phyloP scores from a whole-genome alignment of 2,329 filamentous ascomycete genomes.

The Harringtonia aguacate region DNA sequence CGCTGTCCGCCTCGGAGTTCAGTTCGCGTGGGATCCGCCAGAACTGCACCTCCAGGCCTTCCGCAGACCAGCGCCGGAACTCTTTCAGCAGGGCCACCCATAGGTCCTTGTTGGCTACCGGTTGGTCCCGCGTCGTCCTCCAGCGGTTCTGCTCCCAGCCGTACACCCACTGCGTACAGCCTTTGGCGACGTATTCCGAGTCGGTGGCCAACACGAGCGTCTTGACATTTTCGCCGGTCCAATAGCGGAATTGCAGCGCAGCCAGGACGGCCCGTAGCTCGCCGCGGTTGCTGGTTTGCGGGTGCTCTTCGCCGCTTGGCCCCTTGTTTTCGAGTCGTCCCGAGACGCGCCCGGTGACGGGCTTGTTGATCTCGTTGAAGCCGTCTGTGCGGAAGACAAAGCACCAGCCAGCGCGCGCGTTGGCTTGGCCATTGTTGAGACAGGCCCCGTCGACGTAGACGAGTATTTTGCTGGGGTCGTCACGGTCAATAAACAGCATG shows the following conservation, averaged over 20 bases:
- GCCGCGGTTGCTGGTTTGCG: constrained; percentile 33
- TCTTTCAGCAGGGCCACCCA: constrained; percentile 28
- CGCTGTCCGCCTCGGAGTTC: not conserved
- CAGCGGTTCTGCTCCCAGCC: constrained; percentile 29
- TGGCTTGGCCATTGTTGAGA: constrained; percentile 19
- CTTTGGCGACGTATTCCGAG: constrained; percentile 31
- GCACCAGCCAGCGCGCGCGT: constrained; percentile 15
- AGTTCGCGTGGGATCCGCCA: constrained; percentile 14
- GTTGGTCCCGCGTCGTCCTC: constrained; percentile 17
- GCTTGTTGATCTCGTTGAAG: too few species aligned
- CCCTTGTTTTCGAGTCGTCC: constrained; percentile 24
- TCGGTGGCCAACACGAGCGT: constrained; percentile 36
- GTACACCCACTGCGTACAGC: constrained; percentile 27
- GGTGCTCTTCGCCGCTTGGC: constrained; percentile 18
- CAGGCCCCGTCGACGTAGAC: constrained; percentile 23
- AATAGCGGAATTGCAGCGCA: constrained; percentile 29
- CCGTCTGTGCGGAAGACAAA: constrained; percentile 15
- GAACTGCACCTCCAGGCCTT: constrained; percentile 17
- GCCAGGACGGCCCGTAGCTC: constrained; percentile 34
- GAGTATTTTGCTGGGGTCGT: not conserved
- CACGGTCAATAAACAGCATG: not conserved
- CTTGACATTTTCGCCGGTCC: constrained; percentile 27
- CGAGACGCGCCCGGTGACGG: not conserved
- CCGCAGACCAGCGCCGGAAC: not conserved
- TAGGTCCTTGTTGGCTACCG: constrained; percentile 29